These are phyloP conservation scores for Zymoseptoria tritici DNA, from an alignment of 2,329 filamentous ascomycete genomes.

Conservation along the genomic window DNA sequence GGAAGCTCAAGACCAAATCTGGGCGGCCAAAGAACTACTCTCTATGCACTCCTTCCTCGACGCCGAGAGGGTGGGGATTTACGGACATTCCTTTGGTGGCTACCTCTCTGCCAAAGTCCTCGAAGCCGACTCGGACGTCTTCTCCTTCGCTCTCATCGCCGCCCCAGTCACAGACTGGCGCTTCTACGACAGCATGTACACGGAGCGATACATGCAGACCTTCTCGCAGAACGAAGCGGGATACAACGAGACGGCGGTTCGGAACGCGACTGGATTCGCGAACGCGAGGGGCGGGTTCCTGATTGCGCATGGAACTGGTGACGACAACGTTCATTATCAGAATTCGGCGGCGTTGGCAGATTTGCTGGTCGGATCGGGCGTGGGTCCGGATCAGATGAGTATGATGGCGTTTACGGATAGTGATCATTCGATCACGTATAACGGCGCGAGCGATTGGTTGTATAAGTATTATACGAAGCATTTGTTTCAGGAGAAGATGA, in stretches of 20 bases:
- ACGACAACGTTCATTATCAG: constrained; percentile 68
- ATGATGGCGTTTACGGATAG: constrained; percentile 59
- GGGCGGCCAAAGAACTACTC: constrained; percentile 53
- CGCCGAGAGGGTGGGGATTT: constrained; percentile 54
- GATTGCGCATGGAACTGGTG: constrained; percentile 59
- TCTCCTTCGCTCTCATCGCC: constrained; percentile 56
- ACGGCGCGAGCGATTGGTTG: constrained; percentile 49
- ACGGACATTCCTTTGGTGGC: constrained; percentile 62
- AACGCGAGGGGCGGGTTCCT: constrained; percentile 53
- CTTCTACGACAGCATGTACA: constrained; percentile 65
- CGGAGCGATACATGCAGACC: constrained; percentile 65
- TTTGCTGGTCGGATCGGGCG: constrained; percentile 50
- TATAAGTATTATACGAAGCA: constrained; percentile 57
- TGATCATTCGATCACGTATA: constrained; percentile 55
- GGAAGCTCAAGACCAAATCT: constrained; percentile 61
- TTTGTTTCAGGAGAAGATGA: constrained; percentile 55
- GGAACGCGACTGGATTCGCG: constrained; percentile 53
- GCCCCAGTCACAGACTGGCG: constrained; percentile 63
- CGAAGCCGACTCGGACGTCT: constrained; percentile 53
- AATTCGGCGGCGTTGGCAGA: constrained; percentile 57
- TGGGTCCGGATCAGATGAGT: constrained; percentile 55
- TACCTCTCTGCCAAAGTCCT: constrained; percentile 61
- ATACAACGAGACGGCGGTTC: constrained; percentile 55
- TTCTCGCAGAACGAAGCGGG: constrained; percentile 49
- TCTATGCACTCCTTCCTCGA: constrained; percentile 49